Base-by-base conservation (phyloP, 139 green algal genomes). In the Chlorella sp. region DNA sequence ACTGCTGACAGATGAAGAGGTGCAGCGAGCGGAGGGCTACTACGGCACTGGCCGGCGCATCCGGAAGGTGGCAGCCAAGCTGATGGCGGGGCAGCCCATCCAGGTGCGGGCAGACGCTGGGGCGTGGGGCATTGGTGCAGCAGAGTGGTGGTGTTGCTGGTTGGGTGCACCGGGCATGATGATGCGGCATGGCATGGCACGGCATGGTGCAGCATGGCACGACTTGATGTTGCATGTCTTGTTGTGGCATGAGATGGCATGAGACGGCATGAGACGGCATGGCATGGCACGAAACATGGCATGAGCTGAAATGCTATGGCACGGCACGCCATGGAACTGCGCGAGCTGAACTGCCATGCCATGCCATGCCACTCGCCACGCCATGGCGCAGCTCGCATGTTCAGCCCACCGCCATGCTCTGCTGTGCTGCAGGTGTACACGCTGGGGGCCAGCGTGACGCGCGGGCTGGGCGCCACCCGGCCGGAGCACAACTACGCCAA, bases 391-490 rank as follows among this genome's bases (percentile, higher is more conserved):
- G n/a, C n/a, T n/a, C n/a, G 20, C 60, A 71, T 36, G 13, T 16
- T n/a, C 64, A 39, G 4, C 23, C n/a, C 68, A 15, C 18, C 3
- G 16, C 36, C n/a, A n/a, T 30, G 36, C 34, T 23, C 68, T 51
- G 20, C 68, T 30, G 30, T n/a, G 20, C 36, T 38, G 57, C 76
- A 83, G 78, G 78, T 74, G n/a, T 83, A 57, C 63, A 83, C 78
- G 13, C 78, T 83, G 78, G 78, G 78, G 5, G 78, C 63, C 78
- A 83, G 78, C 63, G 78, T 83, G 38, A 83, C 78, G 4, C 78
- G 78, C 23, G 78, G 78, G 9, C 78, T 83, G 38, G 78, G 78
- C 63, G 63, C 78, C 78, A 62, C 56, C 63, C 47, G 47, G 15
- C 41, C 78, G 3, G 39, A 83, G 63, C 41, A 51, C 78, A 75